phyloP scores from a whole-genome alignment of 176 grass and related monocot genomes.

The Oryza meyeriana region DNA sequence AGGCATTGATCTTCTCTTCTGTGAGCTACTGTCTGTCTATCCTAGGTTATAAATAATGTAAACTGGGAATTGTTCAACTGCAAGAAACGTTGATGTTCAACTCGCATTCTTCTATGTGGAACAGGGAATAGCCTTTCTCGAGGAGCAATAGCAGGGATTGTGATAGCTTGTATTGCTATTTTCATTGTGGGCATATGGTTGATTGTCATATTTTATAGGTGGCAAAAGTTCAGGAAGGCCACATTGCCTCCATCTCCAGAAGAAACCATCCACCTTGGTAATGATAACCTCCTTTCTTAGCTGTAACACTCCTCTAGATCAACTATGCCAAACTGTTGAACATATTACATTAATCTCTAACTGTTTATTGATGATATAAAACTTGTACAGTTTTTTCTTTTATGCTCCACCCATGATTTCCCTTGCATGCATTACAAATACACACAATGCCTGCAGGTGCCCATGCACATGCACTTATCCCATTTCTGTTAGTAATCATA shows the following conservation, averaged over 20 bases:
- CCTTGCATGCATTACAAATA: not conserved
- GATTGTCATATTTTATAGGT: constrained; percentile 22
- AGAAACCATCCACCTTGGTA: constrained; percentile 39
- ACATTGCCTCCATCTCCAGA: constrained; percentile 27
- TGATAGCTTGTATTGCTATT: constrained; percentile 38
- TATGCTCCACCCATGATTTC: too few relatives aligned
- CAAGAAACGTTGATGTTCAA: not conserved
- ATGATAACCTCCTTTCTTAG: not conserved
- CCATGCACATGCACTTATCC: not conserved
- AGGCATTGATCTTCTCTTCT: constrained; percentile 31
- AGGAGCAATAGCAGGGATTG: constrained; percentile 59
- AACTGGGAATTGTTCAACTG: not conserved
- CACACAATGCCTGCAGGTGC: not conserved
- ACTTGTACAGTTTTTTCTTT: not conserved
- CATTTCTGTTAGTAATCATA: not conserved
- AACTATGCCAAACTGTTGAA: not conserved
- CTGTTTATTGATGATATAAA: not conserved
- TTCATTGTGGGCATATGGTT: constrained; percentile 35
- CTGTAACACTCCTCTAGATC: not conserved
- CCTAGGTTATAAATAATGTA: not conserved
- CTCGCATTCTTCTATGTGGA: constrained; percentile 9
- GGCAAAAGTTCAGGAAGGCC: constrained; percentile 36
- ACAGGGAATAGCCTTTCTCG: constrained; percentile 35
- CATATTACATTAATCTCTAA: not conserved
- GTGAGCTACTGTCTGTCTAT: constrained; percentile 12